A percentile compares a stretch with the other conserved stretches of the same genome.
phyloP scores from a whole-genome alignment of 495 filamentous ascomycete species.

The Immersiella caudata region DNA sequence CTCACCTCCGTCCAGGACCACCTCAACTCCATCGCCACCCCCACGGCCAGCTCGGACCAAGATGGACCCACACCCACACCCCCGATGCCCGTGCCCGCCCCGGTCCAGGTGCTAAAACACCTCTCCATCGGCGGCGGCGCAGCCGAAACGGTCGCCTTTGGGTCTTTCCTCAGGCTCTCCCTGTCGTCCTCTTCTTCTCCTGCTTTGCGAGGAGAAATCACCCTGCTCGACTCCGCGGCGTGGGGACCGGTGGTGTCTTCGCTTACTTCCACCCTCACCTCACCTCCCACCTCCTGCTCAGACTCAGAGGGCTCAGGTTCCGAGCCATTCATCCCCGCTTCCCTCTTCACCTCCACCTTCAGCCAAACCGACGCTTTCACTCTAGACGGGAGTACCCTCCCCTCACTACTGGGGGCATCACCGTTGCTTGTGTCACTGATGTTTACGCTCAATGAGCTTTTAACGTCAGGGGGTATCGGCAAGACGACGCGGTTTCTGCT shows the following conservation, averaged over 20 bases:
- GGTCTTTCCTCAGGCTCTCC: slow-evolving; percentile 58
- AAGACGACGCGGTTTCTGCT: slow-evolving; percentile 76
- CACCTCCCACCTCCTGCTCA: slow-evolving; percentile 33
- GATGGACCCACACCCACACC: neutral
- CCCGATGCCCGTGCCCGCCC: neutral
- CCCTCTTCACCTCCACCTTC: slow-evolving; percentile 53
- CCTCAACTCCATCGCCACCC: slow-evolving; percentile 34
- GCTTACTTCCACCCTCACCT: slow-evolving; percentile 53
- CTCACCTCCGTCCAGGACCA: slow-evolving; percentile 55
- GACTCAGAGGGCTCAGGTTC: slow-evolving; percentile 54
- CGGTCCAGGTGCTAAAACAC: slow-evolving; percentile 8
- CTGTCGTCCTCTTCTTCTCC: slow-evolving; percentile 25
- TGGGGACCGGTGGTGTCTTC: slow-evolving; percentile 66
- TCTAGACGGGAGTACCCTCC: slow-evolving; percentile 46
- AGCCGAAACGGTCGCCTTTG: slow-evolving; percentile 80
- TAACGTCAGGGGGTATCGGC: slow-evolving; percentile 68
- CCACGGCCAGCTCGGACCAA: neutral
- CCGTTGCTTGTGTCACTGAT: slow-evolving; percentile 73
- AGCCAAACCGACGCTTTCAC: slow-evolving; percentile 65
- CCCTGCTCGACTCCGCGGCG: slow-evolving; percentile 75
- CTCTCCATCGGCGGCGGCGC: slow-evolving; percentile 85
- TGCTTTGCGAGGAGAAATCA: slow-evolving; percentile 48
- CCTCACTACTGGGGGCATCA: slow-evolving; percentile 36
- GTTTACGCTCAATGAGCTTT: slow-evolving; percentile 98
- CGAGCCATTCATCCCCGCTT: slow-evolving; percentile 41